Evolutionary conservation across 805 yeast species (phyloP).

Genomic region (Ogataea ramenticola): DNA sequence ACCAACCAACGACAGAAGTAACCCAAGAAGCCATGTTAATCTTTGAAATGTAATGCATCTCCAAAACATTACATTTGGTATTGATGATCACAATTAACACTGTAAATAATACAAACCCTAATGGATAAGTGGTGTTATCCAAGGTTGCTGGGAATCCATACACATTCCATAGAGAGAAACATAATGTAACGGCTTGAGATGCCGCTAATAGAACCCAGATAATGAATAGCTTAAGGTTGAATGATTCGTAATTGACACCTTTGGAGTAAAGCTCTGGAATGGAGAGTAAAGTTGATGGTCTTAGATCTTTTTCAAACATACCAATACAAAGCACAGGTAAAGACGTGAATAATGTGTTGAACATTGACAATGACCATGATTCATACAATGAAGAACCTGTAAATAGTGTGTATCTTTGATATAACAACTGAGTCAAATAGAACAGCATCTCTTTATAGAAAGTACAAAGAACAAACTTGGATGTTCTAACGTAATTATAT

Average conservation of each 20-base stretch:
- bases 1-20: slow-evolving; percentile 79
- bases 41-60: slow-evolving; percentile 69
- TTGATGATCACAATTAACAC: slow-evolving; percentile 68
- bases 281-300: slow-evolving; percentile 81
- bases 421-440: slow-evolving; percentile 81
- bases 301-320: slow-evolving; percentile 88
- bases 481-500: slow-evolving; percentile 87
- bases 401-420: slow-evolving; percentile 78
- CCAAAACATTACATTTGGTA: slow-evolving; percentile 71
- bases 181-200: slow-evolving; percentile 59
- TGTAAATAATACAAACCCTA: slow-evolving; percentile 72
- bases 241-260: slow-evolving; percentile 70
- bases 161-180: slow-evolving; percentile 56
- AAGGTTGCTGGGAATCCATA: slow-evolving; percentile 65
- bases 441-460: slow-evolving; percentile 91
- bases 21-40: slow-evolving; percentile 57
- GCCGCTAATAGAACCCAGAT: slow-evolving; percentile 78
- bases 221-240: slow-evolving; percentile 62
- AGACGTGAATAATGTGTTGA: slow-evolving; percentile 91
- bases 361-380: slow-evolving; percentile 95
- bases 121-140: slow-evolving; percentile 76
- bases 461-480: slow-evolving; percentile 87
- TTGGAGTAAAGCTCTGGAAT: slow-evolving; percentile 82
- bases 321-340: slow-evolving; percentile 89
- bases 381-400: slow-evolving; percentile 93